Conservation (phyloP, 148 eudicot species). For the Salicornia ramosissima region DNA sequence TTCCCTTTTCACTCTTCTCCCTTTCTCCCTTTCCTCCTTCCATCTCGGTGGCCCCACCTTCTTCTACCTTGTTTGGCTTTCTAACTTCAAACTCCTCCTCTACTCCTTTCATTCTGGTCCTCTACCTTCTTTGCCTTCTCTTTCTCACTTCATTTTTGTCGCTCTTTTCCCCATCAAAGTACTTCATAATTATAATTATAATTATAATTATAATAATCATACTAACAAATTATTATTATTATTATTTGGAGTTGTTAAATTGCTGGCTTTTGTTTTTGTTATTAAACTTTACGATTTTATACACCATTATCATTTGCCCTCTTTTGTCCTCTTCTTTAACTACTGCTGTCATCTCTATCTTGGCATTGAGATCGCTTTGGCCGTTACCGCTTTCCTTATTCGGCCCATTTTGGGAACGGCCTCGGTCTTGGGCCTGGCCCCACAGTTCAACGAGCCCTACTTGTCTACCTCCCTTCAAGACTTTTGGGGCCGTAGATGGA, state of each 20-base stretch:
- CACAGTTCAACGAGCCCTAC: slow-evolving; percentile 54
- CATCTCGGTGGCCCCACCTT: slow-evolving; percentile 31
- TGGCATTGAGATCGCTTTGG: slow-evolving; percentile 34
- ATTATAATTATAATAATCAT: not conserved
- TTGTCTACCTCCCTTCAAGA: slow-evolving; percentile 54
- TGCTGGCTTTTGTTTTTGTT: slow-evolving; percentile 26
- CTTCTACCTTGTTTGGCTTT: slow-evolving; percentile 56
- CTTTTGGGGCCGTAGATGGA: slow-evolving; percentile 75
- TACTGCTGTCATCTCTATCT: slow-evolving; percentile 40
- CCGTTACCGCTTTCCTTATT: slow-evolving; percentile 28
- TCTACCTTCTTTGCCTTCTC: slow-evolving; percentile 28
- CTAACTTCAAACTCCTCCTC: slow-evolving; percentile 51
- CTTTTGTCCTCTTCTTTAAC: slow-evolving; percentile 13
- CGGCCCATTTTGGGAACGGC: slow-evolving; percentile 36
- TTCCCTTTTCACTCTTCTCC: slow-evolving; percentile 41
- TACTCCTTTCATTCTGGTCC: slow-evolving; percentile 44
- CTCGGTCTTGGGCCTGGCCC: slow-evolving; percentile 39
- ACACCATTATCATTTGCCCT: slow-evolving; percentile 24
- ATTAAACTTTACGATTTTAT: slow-evolving; percentile 22
- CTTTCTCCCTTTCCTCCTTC: slow-evolving; percentile 32
- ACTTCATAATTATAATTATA: not conserved
- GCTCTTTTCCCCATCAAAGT: slow-evolving; percentile 53
- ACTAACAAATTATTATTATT: not conserved
- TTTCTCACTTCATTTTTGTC: slow-evolving; percentile 37
- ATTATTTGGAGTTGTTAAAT: slow-evolving; percentile 24